phyloP scores from a whole-genome alignment of 345 rosid genomes.

The Syzygium grande region DNA sequence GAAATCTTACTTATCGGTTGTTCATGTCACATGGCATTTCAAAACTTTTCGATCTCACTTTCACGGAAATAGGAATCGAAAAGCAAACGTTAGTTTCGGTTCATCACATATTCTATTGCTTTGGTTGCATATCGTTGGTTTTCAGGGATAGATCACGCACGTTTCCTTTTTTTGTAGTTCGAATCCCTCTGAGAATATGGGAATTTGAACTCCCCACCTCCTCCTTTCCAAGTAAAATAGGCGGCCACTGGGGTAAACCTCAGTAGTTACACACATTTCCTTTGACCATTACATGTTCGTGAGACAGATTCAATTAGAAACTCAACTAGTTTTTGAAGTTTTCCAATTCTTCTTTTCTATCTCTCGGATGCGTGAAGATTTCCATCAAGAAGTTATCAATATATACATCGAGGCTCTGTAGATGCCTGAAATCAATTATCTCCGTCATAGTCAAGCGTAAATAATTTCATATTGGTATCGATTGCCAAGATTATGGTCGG shows the following conservation, averaged over 20 bases:
- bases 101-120: neutral
- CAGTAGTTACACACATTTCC: neutral
- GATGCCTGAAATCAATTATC: neutral
- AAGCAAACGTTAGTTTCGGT: neutral
- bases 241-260: too few species aligned
- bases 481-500: neutral
- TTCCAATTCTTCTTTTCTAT: neutral
- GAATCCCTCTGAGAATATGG: too few species aligned
- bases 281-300: neutral
- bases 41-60: neutral
- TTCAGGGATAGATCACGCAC: neutral
- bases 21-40: neutral
- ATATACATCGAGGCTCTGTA: neutral
- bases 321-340: neutral
- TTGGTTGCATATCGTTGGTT: neutral
- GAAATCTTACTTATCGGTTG: neutral
- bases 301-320: neutral
- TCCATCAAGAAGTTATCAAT: neutral
- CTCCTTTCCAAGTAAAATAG: too few species aligned
- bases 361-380: accelerated
- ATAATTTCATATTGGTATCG: neutral
- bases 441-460: accelerated
- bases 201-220: too few species aligned
- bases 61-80: neutral
- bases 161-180: too few species aligned